Evolutionary conservation across 1,284 basidiomycete species (phyloP), one percentile per base, ranked within the genome.

Genomic region (Fomes fomentarius): DNA sequence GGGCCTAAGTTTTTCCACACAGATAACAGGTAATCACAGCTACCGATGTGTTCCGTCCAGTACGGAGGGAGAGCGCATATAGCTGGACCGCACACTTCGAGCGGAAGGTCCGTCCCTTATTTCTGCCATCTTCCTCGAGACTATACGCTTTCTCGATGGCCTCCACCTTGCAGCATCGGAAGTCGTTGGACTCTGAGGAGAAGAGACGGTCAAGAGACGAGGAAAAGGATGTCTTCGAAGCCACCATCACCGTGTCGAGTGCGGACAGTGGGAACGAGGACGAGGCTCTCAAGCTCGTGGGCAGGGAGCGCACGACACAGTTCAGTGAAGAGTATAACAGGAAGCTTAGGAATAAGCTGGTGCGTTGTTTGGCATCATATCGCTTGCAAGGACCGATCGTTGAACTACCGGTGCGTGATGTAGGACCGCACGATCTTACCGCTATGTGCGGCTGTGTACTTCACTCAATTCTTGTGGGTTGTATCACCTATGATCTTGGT

Each of bases 371-470:
- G 37, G 38, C 7, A 19, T 22, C 34, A 26, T n/a, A 8, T 11
- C 22, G 39, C 19, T 7, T 31, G 26, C 14, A n/a, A 8, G 11
- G 3, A 2, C 10, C 12, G 3, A 28, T 24, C n/a, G 0, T 10
- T 26, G 34, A 12, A 1, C 25, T 40, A 26, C 47, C 34, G n/a
- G 24, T 47, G 17, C 8, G 24, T 35, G 3, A 24, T 12, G 17
- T 37, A 85, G 81, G 85, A 88, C 63, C 56, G 74, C 10, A 62
- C 82, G 35, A 84, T 88, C 44, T 80, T 83, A 0, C 81, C 85
- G 3, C 67, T 87, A 24, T 83, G 82, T 63, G 85, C 84, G 0
- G 80, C 82, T 1, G 84, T 86, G 6, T 87, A 85, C 64, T 86
- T 87, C 65, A 84, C 81, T 1, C 85, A 86, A 63, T 86, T 79